phyloP scores from a whole-genome alignment of 1,284 basidiomycete species.

The Naganishia sp. region DNA sequence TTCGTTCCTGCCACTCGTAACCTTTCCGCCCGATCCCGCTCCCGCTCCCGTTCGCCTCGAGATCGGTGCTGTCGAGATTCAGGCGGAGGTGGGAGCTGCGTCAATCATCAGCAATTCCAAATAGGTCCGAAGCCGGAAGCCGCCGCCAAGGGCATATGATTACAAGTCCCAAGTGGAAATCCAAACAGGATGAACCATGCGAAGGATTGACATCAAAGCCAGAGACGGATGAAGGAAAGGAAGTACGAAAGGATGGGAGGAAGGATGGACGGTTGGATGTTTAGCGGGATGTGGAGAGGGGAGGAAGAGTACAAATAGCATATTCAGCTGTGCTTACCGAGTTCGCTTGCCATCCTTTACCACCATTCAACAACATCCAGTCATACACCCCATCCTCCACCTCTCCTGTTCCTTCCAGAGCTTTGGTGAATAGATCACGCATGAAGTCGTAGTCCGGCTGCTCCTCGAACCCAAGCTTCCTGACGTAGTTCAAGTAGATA shows the following conservation, averaged over 20 bases:
- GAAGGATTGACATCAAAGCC: background rate
- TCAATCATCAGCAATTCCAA: slow-evolving; percentile 35
- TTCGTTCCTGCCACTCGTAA: slow-evolving; percentile 49
- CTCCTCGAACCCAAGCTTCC: slow-evolving; percentile 93
- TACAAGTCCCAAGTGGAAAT: background rate
- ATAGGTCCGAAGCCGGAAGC: slow-evolving; percentile 6
- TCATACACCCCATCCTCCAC: slow-evolving; percentile 85
- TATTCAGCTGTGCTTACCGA: slow-evolving; percentile 59
- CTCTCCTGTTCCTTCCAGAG: slow-evolving; percentile 84
- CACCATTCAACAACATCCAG: slow-evolving; percentile 86
- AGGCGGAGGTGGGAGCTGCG: slow-evolving; percentile 33
- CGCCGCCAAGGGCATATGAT: slow-evolving; percentile 11
- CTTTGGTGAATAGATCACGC: slow-evolving; percentile 85
- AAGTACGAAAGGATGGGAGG: background rate
- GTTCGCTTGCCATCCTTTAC: slow-evolving; percentile 91
- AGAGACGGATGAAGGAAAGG: background rate
- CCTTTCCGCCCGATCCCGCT: slow-evolving; percentile 55
- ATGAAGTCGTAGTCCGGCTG: slow-evolving; percentile 95
- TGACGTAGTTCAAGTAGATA: slow-evolving; percentile 95
- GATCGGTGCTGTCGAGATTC: slow-evolving; percentile 50
- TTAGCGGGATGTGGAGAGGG: slow-evolving; percentile 22
- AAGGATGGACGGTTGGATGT: background rate
- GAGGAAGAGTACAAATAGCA: slow-evolving; percentile 15
- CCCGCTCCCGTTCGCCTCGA: slow-evolving; percentile 51
- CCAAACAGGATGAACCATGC: slow-evolving; percentile 8